Base-by-base conservation (phyloP, 805 yeast species). In the Yarrowia hollandica region DNA sequence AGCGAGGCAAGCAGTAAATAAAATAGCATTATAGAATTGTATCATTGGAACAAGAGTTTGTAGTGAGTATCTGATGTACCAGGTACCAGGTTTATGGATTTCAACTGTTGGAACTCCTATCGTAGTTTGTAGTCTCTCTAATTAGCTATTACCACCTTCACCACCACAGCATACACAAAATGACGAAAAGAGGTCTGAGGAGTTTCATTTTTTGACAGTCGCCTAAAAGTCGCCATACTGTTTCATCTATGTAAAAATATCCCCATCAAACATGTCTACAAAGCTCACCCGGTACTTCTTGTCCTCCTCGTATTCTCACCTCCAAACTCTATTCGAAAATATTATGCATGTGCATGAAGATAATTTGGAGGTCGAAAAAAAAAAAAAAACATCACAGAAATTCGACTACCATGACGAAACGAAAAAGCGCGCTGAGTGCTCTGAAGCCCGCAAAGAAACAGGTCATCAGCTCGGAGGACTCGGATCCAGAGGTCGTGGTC, bases 11-110 rank as follows among this genome's bases (percentile, higher is more conserved):
- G 9, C 54, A 48, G 55, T 31, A 30, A 48, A 48, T 31, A 31
- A 48, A 46, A 31, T 48, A 48, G 55, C 55, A 48, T 48, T 48
- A 48, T 48, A 48, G 55, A 46, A 30, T 33, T 46, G 54, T 46
- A 48, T 48, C 38, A 48, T 52, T 52, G 26, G 22, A 4, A 7
- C 11, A n/a, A 33, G 18, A 15, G 37, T 33, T n/a, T n/a, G n/a
- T n/a, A n/a, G n/a, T n/a, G n/a, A n/a, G n/a, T n/a, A n/a, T n/a
- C n/a, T n/a, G n/a, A n/a, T n/a, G n/a, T n/a, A n/a, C n/a, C n/a
- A n/a, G n/a, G n/a, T n/a, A n/a, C n/a, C n/a, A n/a, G n/a, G n/a
- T n/a, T n/a, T n/a, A n/a, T n/a, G n/a, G n/a, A n/a, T n/a, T n/a
- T n/a, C n/a, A n/a, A n/a, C n/a, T n/a, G n/a, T n/a, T n/a, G n/a